phyloP scores from a whole-genome alignment of 805 yeast genomes.

The Candida ortonii region DNA sequence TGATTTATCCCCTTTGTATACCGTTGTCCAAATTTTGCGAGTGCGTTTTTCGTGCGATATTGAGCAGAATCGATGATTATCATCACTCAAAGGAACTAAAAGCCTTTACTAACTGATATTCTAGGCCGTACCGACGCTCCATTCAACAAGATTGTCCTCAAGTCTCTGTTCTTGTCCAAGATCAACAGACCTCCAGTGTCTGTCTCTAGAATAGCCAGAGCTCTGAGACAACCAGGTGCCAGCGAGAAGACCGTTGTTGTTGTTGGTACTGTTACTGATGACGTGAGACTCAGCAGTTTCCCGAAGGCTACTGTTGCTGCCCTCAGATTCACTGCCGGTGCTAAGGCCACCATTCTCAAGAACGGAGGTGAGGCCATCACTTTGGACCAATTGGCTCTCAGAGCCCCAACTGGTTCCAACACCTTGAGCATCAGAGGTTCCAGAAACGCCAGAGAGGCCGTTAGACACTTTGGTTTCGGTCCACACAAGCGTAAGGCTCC shows the following conservation, averaged over 20 bases:
- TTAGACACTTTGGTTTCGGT: constrained; percentile 99
- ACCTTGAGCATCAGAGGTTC: constrained; percentile 98
- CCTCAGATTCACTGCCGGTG: constrained; percentile 98
- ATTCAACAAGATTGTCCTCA: constrained; percentile 97
- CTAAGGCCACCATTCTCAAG: constrained; percentile 94
- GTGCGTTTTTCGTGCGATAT: constrained; percentile 38
- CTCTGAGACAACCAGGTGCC: constrained; percentile 78
- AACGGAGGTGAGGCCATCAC: constrained; percentile 99
- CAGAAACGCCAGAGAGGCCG: constrained; percentile 98
- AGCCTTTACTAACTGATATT: constrained; percentile 28
- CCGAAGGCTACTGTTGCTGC: constrained; percentile 99
- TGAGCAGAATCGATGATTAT: constrained; percentile 44
- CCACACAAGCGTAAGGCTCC: constrained; percentile 99
- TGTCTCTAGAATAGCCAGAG: constrained; percentile 83
- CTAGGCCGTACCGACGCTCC: constrained; percentile 97
- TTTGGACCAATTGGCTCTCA: constrained; percentile 97
- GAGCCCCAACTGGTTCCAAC: constrained; percentile 99
- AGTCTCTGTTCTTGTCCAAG: constrained; percentile 94
- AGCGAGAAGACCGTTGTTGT: constrained; percentile 91
- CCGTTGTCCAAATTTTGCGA: constrained; percentile 35
- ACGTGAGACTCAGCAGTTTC: constrained; percentile 86
- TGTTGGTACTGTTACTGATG: constrained; percentile 99
- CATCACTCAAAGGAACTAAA: constrained; percentile 6
- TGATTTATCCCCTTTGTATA: too few relatives aligned
- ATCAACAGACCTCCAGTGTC: constrained; percentile 99